Percentiles rank a stretch among this genome's conserved stretches.
Conservation (phyloP, 139 green algal species). For the Pseudopediastrum boryanum region DNA sequence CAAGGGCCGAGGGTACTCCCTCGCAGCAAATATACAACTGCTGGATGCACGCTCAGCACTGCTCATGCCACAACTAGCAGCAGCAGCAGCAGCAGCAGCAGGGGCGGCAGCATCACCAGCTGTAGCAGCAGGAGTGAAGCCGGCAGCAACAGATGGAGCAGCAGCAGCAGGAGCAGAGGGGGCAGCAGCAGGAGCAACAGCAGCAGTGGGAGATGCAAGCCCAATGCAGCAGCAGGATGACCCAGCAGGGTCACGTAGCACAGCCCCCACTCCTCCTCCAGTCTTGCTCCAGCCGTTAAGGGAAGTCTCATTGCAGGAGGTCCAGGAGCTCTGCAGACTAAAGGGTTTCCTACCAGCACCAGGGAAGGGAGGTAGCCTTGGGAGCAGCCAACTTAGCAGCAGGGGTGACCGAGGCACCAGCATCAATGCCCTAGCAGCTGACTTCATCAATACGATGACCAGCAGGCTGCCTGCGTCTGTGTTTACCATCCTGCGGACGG, state of each 20-base stretch:
- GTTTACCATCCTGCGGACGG: slow-evolving; percentile 61
- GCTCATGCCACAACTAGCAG: slow-evolving; percentile 32
- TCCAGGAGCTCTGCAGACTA: slow-evolving; percentile 30
- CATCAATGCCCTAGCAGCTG: slow-evolving; percentile 59
- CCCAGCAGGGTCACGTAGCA: no score
- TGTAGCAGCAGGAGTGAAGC: no score
- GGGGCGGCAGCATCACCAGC: not conserved
- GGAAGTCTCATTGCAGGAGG: slow-evolving; percentile 45
- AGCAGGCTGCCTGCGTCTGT: slow-evolving; percentile 59
- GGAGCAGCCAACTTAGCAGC: not conserved
- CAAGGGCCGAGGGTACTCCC: slow-evolving; percentile 75
- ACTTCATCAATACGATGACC: slow-evolving; percentile 61
- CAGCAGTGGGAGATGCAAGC: no score
- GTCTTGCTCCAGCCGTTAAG: slow-evolving; percentile 26
- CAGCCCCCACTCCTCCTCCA: not conserved
- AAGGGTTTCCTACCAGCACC: slow-evolving; percentile 19
- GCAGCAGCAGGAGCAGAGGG: not conserved
- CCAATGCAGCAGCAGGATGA: no score
- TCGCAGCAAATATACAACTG: slow-evolving; percentile 63
- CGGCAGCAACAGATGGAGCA: not conserved
- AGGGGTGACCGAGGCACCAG: slow-evolving; percentile 3
- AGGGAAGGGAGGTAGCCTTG: not conserved
- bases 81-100: slow-evolving; percentile 1
- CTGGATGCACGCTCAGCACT: slow-evolving; percentile 60
- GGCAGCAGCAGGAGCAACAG: not conserved